A percentile compares a stretch with the other conserved stretches of the same genome.
These are phyloP conservation scores for Lagenidium giganteum DNA, from an alignment of 352 stramenopile genomes.

Conservation along the genomic window DNA sequence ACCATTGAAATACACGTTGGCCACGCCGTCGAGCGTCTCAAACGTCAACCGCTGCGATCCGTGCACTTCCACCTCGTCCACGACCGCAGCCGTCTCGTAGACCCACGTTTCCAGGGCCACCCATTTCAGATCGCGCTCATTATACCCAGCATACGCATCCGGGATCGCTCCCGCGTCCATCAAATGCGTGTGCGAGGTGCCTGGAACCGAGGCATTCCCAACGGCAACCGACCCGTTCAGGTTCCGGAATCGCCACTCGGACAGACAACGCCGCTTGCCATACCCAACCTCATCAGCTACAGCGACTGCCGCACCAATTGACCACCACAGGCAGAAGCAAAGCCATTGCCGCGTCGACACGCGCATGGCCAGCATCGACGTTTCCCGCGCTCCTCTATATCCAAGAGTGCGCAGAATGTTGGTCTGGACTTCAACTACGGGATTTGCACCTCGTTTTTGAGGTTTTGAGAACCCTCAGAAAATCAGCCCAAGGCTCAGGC, in stretches of 20 bases:
- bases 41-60: conserved; percentile 32
- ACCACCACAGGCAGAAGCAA: too few relatives aligned
- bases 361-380: too few relatives aligned
- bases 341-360: too few relatives aligned
- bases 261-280: too few relatives aligned
- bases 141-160: conserved; percentile 66
- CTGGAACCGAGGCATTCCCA: conserved; percentile 45
- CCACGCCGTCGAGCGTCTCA: conserved; percentile 66
- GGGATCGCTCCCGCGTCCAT: conserved; percentile 49
- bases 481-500: too few relatives aligned
- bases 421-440: too few relatives aligned
- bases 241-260: conserved; percentile 50
- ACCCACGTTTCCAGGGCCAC: conserved; percentile 64
- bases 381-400: too few relatives aligned
- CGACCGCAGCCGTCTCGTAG: conserved; percentile 51
- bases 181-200: conserved; percentile 71
- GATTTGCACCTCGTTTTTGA: too few relatives aligned
- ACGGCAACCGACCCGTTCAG: conserved; percentile 55
- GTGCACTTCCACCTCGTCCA: conserved; percentile 8
- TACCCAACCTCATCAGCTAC: too few relatives aligned
- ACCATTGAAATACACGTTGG: conserved; percentile 62
- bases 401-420: too few relatives aligned
- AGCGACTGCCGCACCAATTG: too few relatives aligned
- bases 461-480: too few relatives aligned
- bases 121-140: conserved; percentile 68